phyloP scores from a whole-genome alignment of 2,329 filamentous ascomycete species.

The Aaosphaeria pasadenensis region DNA sequence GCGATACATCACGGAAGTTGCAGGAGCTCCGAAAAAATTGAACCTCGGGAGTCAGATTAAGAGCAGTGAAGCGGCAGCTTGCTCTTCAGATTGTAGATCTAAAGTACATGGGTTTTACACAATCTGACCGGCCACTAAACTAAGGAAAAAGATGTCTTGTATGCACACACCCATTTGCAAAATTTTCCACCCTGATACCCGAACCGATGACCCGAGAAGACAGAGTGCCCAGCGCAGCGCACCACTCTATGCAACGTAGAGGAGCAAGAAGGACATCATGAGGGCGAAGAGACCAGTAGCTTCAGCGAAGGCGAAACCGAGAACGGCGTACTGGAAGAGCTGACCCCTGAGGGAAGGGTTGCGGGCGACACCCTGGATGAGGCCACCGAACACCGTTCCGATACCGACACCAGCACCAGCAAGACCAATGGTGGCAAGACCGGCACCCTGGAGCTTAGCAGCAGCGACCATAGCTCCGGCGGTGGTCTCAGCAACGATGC shows the following conservation, averaged over 20 bases:
- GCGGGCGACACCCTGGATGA: slow-evolving; percentile 85
- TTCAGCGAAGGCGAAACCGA: slow-evolving; percentile 93
- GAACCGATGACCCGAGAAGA: slow-evolving; percentile 30
- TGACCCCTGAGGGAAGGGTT: slow-evolving; percentile 93
- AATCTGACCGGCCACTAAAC: slow-evolving; percentile 41
- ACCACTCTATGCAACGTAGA: slow-evolving; percentile 42
- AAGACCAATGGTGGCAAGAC: slow-evolving; percentile 79
- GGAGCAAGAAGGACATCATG: slow-evolving; percentile 47
- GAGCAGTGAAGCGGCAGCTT: slow-evolving; percentile 37
- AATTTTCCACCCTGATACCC: slow-evolving; percentile 36
- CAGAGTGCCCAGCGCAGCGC: slow-evolving; percentile 28
- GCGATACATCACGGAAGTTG: slow-evolving; percentile 22
- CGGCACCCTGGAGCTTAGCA: slow-evolving; percentile 43
- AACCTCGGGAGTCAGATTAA: slow-evolving; percentile 24
- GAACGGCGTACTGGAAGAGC: slow-evolving; percentile 94
- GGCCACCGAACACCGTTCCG: slow-evolving; percentile 88
- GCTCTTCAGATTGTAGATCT: slow-evolving; percentile 42
- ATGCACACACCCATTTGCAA: slow-evolving; percentile 39
- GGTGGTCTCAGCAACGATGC: slow-evolving; percentile 42
- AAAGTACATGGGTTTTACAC: slow-evolving; percentile 43
- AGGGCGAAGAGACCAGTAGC: slow-evolving; percentile 68
- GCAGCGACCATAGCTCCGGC: slow-evolving; percentile 42
- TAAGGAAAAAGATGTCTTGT: slow-evolving; percentile 36
- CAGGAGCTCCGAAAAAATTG: slow-evolving; percentile 14
- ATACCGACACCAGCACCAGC: slow-evolving; percentile 93